Percentiles rank a stretch among this genome's conserved stretches.
phyloP scores from a whole-genome alignment of 2,329 filamentous ascomycete genomes.

The Cercospora sojina region DNA sequence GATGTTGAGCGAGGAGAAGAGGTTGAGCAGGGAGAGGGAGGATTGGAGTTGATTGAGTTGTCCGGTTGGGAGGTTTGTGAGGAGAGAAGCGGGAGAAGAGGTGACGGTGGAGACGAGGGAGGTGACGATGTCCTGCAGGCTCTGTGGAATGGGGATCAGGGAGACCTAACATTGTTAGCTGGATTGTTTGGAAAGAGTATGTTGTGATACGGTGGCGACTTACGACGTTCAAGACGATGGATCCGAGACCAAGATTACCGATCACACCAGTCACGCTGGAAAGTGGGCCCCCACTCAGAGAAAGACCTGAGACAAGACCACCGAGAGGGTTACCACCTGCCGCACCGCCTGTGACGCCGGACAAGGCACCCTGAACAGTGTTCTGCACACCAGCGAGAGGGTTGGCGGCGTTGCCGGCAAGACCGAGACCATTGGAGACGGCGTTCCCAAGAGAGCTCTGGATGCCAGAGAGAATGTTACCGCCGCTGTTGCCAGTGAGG shows the following conservation, averaged over 20 bases:
- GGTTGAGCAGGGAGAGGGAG: constrained; percentile 19
- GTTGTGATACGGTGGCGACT: background rate
- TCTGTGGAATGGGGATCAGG: constrained; percentile 16
- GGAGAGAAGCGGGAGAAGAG: constrained; percentile 9
- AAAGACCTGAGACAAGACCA: background rate
- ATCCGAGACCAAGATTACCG: constrained; percentile 12
- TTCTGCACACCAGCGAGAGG: background rate
- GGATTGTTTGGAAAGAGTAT: background rate
- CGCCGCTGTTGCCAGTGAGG: constrained; percentile 6
- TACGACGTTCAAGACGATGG: constrained; percentile 18
- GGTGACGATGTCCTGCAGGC: constrained; percentile 10
- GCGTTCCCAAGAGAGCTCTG: background rate
- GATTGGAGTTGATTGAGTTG: constrained; percentile 14
- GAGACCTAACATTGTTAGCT: constrained; percentile 8
- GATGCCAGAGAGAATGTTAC: constrained; percentile 2
- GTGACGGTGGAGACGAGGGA: constrained; percentile 11
- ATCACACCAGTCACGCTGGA: constrained; percentile 10
- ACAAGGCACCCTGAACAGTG: constrained; percentile 7
- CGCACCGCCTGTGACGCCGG: constrained; percentile 6
- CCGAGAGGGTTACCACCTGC: constrained; percentile 3
- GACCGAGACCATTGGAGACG: background rate
- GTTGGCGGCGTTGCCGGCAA: background rate
- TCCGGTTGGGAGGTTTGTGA: constrained; percentile 10
- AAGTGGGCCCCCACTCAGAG: constrained; percentile 10
- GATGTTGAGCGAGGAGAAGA: constrained; percentile 18